Base-by-base conservation (phyloP, 306 rosid genomes). In the Acacia acuminata region DNA sequence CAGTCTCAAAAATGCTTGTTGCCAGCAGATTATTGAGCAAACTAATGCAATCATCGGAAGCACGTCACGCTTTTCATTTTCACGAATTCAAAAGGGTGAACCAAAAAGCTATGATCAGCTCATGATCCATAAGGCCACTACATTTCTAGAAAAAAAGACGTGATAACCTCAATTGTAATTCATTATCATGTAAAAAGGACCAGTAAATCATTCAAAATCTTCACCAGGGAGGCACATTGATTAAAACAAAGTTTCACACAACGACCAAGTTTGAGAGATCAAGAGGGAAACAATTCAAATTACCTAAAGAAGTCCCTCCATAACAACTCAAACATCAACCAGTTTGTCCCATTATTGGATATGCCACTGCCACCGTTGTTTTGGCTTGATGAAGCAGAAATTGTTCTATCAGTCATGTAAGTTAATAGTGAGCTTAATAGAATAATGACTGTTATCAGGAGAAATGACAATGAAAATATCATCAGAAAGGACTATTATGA, bases 271-370 rank as follows among this genome's bases (percentile, higher is more conserved):
- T 47, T 58, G 61, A 67, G 67, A 78, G 82, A 8, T 20, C 0
- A 1, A 75, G 36, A 55, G 48, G 25, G 20, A 25, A 73, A 71
- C 16, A 51, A 53, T 72, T 77, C 71, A 24, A 60, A 71, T 82
- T 91, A 96, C 99, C 99, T 94, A 86, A 96, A 96, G 95, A 96
- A 96, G 85, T 96, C 99, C 94, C 99, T 92, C 99, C 98, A 96
- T 75, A 94, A 74, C 84, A 96, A 86, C 88, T 96, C 98, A 89
- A 85, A 96, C 98, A 92, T 88, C 90, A 96, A 86, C 99, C 98
- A 94, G 86, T 92, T 90, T 73, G 89, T 81, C 84, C 99, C 99
- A 47, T 71, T 61, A 55, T 55, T 84, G 71, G 89, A 84, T 17
- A 86, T 81, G 74, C 79, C 79, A 80, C 93, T 73, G 81, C 92